These are phyloP conservation scores for Aureobasidium sp. DNA, from an alignment of 2,329 filamentous ascomycete genomes.

Conservation along the genomic window DNA sequence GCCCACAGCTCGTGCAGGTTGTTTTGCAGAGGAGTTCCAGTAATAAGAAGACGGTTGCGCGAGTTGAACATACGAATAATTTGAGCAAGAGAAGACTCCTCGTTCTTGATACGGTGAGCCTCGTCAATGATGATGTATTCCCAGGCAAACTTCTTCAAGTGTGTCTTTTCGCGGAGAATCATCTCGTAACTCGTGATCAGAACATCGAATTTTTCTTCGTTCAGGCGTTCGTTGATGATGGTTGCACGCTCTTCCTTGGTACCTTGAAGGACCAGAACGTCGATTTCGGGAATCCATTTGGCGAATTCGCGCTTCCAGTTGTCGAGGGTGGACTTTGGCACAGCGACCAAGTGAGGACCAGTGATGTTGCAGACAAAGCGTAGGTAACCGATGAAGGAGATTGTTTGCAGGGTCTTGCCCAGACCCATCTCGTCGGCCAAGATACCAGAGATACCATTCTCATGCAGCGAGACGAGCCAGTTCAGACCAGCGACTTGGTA, in stretches of 20 bases:
- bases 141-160: conserved; percentile 97
- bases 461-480: conserved; percentile 94
- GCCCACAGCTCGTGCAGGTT: conserved; percentile 98
- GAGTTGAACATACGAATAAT: conserved; percentile 96
- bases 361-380: conserved; percentile 83
- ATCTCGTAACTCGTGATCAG: conserved; percentile 99
- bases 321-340: conserved; percentile 95
- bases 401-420: conserved; percentile 95
- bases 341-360: conserved; percentile 83
- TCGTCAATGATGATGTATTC: conserved; percentile 99
- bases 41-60: conserved; percentile 89
- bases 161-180: conserved; percentile 90
- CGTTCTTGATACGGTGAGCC: conserved; percentile 97
- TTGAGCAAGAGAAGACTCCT: conserved; percentile 92
- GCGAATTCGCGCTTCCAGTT: conserved; percentile 97
- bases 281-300: conserved; percentile 91
- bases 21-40: conserved; percentile 93
- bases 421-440: conserved; percentile 98
- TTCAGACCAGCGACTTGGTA: conserved; percentile 95
- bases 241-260: conserved; percentile 86
- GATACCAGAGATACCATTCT: conserved; percentile 98
- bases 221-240: conserved; percentile 83
- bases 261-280: conserved; percentile 88
- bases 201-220: conserved; percentile 93
- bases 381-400: conserved; percentile 91